These are phyloP conservation scores for Cymodocea nodosa DNA, from an alignment of 116 monocot genomes.

Conservation along the genomic window DNA sequence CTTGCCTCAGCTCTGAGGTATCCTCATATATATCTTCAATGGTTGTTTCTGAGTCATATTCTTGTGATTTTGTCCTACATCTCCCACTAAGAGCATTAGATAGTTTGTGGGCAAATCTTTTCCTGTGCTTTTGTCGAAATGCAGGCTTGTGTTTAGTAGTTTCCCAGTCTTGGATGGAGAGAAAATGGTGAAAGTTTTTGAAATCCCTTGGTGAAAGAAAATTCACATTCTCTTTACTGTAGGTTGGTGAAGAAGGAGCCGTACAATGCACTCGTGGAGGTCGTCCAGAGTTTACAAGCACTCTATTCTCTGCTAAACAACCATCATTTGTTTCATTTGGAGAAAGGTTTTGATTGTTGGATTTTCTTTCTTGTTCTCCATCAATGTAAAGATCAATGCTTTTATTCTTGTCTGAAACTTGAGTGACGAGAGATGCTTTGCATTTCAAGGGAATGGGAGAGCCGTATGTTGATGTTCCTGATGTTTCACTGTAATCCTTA, in stretches of 20 bases:
- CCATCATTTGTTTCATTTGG: conserved; percentile 15
- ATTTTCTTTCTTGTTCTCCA: conserved; percentile 30
- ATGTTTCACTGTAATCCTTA: conserved; percentile 16
- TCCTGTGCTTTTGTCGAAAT: conserved; percentile 16
- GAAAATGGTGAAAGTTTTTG: conserved; percentile 17
- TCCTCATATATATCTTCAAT: conserved; percentile 60
- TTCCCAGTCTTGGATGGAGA: conserved; percentile 10
- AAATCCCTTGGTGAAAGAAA: conserved; percentile 34
- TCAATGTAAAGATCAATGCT: conserved; percentile 57
- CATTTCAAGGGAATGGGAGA: conserved; percentile 42
- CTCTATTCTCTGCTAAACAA: conserved; percentile 27
- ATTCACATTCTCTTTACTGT: conserved; percentile 23
- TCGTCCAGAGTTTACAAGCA: conserved; percentile 24
- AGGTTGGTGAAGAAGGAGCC: conserved; percentile 37
- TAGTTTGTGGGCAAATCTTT: conserved; percentile 16
- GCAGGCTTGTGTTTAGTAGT: conserved; percentile 8
- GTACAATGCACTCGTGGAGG: conserved; percentile 45
- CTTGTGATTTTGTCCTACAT: conserved; percentile 13
- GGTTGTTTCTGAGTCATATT: conserved; percentile 37
- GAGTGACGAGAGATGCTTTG: conserved; percentile 24
- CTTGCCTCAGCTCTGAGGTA: conserved; percentile 12
- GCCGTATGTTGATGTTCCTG: conserved; percentile 29
- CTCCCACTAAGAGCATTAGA: conserved; percentile 15
- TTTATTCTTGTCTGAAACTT: conserved; percentile 21
- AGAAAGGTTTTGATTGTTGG: conserved; percentile 6